Base-by-base conservation (phyloP, 2,329 filamentous ascomycete genomes). In the Cladosporium sp. region DNA sequence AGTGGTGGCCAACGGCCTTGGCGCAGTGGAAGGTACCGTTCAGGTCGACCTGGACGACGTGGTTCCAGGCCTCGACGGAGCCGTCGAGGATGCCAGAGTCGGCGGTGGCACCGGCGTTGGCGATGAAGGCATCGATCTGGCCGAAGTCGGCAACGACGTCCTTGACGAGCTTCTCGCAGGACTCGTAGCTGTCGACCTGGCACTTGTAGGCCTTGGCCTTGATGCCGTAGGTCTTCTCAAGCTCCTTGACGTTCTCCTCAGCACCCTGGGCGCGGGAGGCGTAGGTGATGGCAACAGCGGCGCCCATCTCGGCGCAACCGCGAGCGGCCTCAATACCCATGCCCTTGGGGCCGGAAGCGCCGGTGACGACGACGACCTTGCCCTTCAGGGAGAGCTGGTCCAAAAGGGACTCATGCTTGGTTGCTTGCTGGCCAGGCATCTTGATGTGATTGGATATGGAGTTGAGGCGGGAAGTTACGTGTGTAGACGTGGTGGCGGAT, bases 21-120 rank as follows among this genome's bases (percentile, higher is more conserved):
- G 92, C 92, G 68, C 92, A 96, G 85, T 93, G 87, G 79, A 92
- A 91, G 30, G 85, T 88, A 14, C 93, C 93, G n/a, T 88, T 95
- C 71, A 96, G 84, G 79, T 97, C 96, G 74, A 94, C 89, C 72
- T 90, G 86, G 78, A 96, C 84, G 82, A 96, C 91, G 77, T 88
- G 86, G 76, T 93, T 88, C 75, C 88, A 87, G 75, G 92, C 90
- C 74, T 89, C 84, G 25, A 90, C 87, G 26, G 86, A 85, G 75
- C 87, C 87, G 68, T 92, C 89, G 58, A 91, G 81, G 74, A 91
- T 84, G 65, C 89, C 89, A 64, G 80, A 81, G 79, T 89, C 84
- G 70, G 89, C 89, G 6, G 90, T 91, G 67, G 87, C 85, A 65
- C 90, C 90, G 23, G 90, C 89, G 77, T 90, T 90, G 78, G 87